phyloP scores from a whole-genome alignment of 352 stramenopile genomes.

The Phytophthora boehmeriae region DNA sequence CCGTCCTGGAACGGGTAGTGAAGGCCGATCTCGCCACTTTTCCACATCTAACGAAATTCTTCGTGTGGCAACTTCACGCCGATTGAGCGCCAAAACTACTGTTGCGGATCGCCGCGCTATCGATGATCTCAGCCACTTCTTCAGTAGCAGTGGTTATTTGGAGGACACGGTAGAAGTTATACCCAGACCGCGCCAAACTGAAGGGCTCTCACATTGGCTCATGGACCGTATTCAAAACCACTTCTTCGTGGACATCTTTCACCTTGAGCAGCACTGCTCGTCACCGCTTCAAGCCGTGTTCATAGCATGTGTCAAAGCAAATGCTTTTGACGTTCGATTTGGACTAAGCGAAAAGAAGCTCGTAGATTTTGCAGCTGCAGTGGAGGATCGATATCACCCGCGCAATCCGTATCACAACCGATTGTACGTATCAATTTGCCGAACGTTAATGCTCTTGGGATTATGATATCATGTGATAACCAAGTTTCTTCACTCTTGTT shows the following conservation, averaged over 20 bases:
- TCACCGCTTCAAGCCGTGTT: conserved; percentile 58
- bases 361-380: conserved; percentile 42
- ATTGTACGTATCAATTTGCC: conserved; percentile 39
- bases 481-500: conserved; percentile 4
- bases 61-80: conserved; percentile 41
- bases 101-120: conserved; percentile 22
- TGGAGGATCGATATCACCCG: conserved; percentile 71
- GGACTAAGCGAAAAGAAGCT: conserved; percentile 55
- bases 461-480: not conserved
- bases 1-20: conserved; percentile 6
- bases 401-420: conserved; percentile 80
- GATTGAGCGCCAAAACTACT: conserved; percentile 37
- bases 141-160: conserved; percentile 12
- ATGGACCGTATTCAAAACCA: conserved; percentile 59
- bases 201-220: conserved; percentile 53
- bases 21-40: conserved; percentile 25
- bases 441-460: not conserved
- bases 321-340: conserved; percentile 51
- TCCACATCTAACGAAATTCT: conserved; percentile 40
- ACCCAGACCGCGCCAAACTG: conserved; percentile 12
- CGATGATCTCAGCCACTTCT: conserved; percentile 25
- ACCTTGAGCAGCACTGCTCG: conserved; percentile 51
- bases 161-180: conserved; percentile 8
- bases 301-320: conserved; percentile 61
- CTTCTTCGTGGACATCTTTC: conserved; percentile 72